Conservation (phyloP, 805 yeast genomes). For the Zygoascus biomembranicola region DNA sequence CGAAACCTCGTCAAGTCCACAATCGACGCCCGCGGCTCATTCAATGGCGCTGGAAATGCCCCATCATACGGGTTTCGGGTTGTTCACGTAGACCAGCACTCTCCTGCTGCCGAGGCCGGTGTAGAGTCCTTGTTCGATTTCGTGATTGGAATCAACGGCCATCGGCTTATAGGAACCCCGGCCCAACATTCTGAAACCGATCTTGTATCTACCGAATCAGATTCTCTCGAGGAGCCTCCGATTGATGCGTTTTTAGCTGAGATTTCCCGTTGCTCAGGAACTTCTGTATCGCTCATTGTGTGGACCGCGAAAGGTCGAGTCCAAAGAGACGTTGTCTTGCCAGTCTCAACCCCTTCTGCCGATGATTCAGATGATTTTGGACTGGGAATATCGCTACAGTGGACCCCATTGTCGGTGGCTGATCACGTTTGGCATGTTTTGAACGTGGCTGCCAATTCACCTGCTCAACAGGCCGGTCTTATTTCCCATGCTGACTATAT, state of each 20-base stretch:
- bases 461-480: conserved; percentile 77
- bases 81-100: conserved; percentile 38
- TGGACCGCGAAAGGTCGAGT: conserved; percentile 79
- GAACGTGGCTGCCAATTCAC: conserved; percentile 62
- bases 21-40: conserved; percentile 21
- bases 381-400: conserved; percentile 51
- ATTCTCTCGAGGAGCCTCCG: conserved; percentile 14
- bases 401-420: conserved; percentile 67
- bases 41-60: background rate
- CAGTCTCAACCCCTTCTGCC: conserved; percentile 13
- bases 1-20: conserved; percentile 48
- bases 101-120: conserved; percentile 44
- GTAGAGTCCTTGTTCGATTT: conserved; percentile 85
- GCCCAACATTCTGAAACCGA: background rate
- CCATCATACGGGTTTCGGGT: conserved; percentile 48
- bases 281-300: conserved; percentile 46
- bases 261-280: conserved; percentile 32
- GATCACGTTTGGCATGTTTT: conserved; percentile 84
- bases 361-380: conserved; percentile 40
- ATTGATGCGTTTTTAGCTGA: conserved; percentile 32
- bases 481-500: conserved; percentile 82
- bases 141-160: conserved; percentile 71
- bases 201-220: background rate
- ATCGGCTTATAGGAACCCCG: conserved; percentile 31
- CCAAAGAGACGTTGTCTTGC: conserved; percentile 26